Conservation (phyloP, 345 rosid species). For the Acer campestre region DNA sequence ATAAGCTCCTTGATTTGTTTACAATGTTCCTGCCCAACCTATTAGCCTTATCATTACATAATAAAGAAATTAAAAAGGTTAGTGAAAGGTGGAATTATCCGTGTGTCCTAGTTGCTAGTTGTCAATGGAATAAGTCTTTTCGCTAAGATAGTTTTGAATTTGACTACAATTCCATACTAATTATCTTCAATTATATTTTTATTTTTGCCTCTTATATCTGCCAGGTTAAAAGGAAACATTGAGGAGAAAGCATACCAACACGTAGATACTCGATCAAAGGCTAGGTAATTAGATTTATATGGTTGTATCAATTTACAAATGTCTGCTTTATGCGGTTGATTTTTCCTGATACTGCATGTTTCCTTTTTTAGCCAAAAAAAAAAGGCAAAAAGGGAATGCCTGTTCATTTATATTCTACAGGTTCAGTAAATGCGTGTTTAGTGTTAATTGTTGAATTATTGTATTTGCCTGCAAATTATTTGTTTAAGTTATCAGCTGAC, state of each 20-base stretch:
- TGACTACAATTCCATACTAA: background rate
- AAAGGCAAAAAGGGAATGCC: background rate
- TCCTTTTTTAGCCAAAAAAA: background rate
- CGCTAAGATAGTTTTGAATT: background rate
- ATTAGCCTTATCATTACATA: background rate
- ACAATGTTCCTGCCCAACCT: background rate
- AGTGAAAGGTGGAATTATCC: background rate
- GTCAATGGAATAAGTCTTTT: background rate
- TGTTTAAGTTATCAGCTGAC: background rate
- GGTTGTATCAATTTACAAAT: background rate
- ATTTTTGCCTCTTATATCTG: constrained; percentile 14
- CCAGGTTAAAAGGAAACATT: constrained; percentile 65
- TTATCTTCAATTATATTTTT: background rate
- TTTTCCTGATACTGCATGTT: constrained; percentile 5
- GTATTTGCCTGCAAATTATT: background rate
- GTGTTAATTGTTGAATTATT: background rate
- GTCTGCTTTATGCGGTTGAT: constrained; percentile 1
- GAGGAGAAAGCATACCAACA: constrained; percentile 50
- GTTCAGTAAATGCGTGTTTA: background rate
- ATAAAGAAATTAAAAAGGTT: background rate
- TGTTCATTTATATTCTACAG: background rate
- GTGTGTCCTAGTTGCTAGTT: background rate
- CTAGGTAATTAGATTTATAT: constrained; percentile 52
- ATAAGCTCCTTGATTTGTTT: background rate
- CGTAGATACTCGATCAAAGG: constrained; percentile 85